A percentile compares a stretch with the other conserved stretches of the same genome.
Conservation (phyloP, 1,284 basidiomycete genomes). For the Ustilago xerochloae region DNA sequence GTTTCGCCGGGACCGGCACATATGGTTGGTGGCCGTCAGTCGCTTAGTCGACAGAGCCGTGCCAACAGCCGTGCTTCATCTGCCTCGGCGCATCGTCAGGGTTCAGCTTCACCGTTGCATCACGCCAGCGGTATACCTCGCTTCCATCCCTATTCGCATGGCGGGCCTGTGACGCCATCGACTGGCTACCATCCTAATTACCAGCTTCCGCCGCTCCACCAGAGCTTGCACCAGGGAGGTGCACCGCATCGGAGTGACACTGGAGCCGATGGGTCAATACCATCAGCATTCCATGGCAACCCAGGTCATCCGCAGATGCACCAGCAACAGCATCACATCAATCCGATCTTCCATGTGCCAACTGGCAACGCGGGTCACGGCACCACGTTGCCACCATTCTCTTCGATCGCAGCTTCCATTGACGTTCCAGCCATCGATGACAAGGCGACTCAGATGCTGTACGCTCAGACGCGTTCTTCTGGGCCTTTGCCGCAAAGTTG, state of each 20-base stretch:
- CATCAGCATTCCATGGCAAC: slow-evolving; percentile 10
- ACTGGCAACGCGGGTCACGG: slow-evolving; percentile 21
- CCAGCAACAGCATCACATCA: slow-evolving; percentile 41
- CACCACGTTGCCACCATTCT: slow-evolving; percentile 54
- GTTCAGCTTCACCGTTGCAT: slow-evolving; percentile 62
- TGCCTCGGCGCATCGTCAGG: slow-evolving; percentile 56
- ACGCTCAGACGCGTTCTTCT: slow-evolving; percentile 26
- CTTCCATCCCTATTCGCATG: slow-evolving; percentile 63
- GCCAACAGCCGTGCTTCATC: slow-evolving; percentile 58
- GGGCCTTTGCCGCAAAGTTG: slow-evolving; percentile 31
- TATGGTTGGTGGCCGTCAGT: slow-evolving; percentile 44
- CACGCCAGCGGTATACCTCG: slow-evolving; percentile 57
- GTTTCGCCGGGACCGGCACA: slow-evolving; percentile 53
- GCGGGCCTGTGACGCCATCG: slow-evolving; percentile 31
- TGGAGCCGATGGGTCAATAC: slow-evolving; percentile 12
- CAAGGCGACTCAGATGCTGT: slow-evolving; percentile 40
- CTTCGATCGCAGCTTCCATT: slow-evolving; percentile 53
- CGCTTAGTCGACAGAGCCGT: slow-evolving; percentile 55
- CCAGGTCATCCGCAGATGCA: slow-evolving; percentile 19
- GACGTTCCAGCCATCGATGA: slow-evolving; percentile 29
- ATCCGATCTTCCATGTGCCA: slow-evolving; percentile 56
- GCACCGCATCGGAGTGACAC: slow-evolving; percentile 11
- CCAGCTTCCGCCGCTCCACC: slow-evolving; percentile 48
- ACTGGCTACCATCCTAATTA: slow-evolving; percentile 36
- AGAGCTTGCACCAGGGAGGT: slow-evolving; percentile 32